Base-by-base conservation (phyloP, 345 rosid genomes). In the Moricandia arvensis region DNA sequence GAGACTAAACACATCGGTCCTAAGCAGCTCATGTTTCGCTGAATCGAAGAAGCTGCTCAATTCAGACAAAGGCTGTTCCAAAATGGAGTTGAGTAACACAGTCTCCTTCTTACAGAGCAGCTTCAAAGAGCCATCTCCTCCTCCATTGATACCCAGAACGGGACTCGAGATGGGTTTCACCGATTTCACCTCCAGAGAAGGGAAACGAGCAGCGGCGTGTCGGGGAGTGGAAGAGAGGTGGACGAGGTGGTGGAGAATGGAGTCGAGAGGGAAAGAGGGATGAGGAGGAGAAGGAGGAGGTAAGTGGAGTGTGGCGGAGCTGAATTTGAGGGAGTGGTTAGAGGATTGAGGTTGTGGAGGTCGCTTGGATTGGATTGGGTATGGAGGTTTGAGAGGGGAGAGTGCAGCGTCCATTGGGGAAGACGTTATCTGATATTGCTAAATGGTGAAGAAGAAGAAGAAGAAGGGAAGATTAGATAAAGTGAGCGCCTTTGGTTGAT, bases 161-260 rank as follows among this genome's bases (percentile, higher is more conserved):
- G 82, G 75, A 73, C 73, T 67, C 9, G 86, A 54, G 2, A 63
- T 5, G 53, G 53, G 53, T 45, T 45, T 38, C 45, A 4, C 45
- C 1, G 53, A 51, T 7, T 45, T 70, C 0, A 81, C 66, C 16
- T 79, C 77, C 60, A 87, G 87, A 71, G 91, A 78, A 35, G 87
- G 80, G 69, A 73, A 79, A 47, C 72, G 86, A 66, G 85, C 9
- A 9, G 62, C 65, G 27, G 68, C 63, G 68, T 71, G 37, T 4
- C 73, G 55, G 3, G 85, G 54, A 2, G 88, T 67, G 9, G 93
- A 78, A 33, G 98, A 91, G 69, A 90, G 85, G 62, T 83, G 93
- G 17, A 82, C 89, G 74, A 93, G 98, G 73, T 88, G 87, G 59
- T 91, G 87, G 41, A 93, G 89, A 47, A 93, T 86, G 0, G 94